phyloP scores from a whole-genome alignment of 176 grass and related monocot species.

The Musa schizocarpa region DNA sequence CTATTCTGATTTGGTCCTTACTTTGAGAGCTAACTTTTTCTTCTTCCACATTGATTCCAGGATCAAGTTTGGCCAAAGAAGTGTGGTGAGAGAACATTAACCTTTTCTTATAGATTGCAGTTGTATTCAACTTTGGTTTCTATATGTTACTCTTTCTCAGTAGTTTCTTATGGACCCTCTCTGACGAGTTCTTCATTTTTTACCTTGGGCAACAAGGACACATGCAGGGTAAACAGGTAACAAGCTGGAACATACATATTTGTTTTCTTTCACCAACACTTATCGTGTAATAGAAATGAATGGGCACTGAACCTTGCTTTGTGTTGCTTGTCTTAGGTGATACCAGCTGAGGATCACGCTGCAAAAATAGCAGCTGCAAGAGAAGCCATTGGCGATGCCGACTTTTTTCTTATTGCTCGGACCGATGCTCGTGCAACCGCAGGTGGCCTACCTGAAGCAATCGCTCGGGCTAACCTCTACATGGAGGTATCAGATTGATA shows the following conservation, averaged over 20 bases:
- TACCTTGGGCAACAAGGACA: conserved; percentile 25
- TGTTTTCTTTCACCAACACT: background rate
- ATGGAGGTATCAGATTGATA: conserved; percentile 24
- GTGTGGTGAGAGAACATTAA: conserved; percentile 32
- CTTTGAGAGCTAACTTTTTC: background rate
- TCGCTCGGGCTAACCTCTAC: conserved; percentile 43
- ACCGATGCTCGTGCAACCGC: conserved; percentile 37
- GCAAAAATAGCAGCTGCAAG: conserved; percentile 44
- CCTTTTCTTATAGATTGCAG: too few species aligned
- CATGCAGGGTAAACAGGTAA: conserved; percentile 45
- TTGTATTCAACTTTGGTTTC: background rate
- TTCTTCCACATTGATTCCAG: conserved; percentile 18
- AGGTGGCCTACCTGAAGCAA: conserved; percentile 27
- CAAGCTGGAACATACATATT: background rate
- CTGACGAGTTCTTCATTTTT: background rate
- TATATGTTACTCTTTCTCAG: background rate
- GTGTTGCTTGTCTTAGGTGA: conserved; percentile 21
- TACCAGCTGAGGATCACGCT: conserved; percentile 43
- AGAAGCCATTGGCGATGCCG: conserved; percentile 28
- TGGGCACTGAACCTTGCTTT: background rate
- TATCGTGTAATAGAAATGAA: background rate
- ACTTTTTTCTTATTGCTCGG: conserved; percentile 42
- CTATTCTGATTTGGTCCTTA: background rate
- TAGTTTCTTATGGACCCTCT: background rate
- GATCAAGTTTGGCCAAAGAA: conserved; percentile 54